These are phyloP conservation scores for Camelina neglecta DNA, from an alignment of 345 rosid species.

Conservation along the genomic window DNA sequence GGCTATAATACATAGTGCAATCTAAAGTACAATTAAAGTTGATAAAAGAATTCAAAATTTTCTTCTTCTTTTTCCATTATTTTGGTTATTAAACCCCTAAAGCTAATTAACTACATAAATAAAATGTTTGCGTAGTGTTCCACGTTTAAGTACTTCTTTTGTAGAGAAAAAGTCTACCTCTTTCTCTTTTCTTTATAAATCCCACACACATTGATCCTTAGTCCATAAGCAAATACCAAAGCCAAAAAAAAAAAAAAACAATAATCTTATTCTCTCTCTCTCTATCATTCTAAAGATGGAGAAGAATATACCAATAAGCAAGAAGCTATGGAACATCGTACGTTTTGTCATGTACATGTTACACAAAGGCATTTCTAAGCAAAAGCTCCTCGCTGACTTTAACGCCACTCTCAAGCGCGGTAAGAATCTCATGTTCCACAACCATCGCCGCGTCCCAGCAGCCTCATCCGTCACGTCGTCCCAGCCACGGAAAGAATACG, in stretches of 20 bases:
- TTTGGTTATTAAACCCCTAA: slow-evolving; percentile 14
- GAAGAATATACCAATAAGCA: slow-evolving; percentile 57
- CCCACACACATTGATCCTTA: slow-evolving; percentile 35
- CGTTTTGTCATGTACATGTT: slow-evolving; percentile 73
- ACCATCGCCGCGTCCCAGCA: slow-evolving; percentile 47
- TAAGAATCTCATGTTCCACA: slow-evolving; percentile 74
- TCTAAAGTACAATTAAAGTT: slow-evolving; percentile 44
- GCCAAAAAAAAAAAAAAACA: slow-evolving; percentile 5
- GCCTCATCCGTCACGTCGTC: slow-evolving; percentile 3
- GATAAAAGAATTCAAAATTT: slow-evolving; percentile 16
- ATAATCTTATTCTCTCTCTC: slow-evolving; percentile 18
- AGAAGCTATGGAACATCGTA: slow-evolving; percentile 64
- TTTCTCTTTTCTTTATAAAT: slow-evolving; percentile 43
- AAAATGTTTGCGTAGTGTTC: slow-evolving; percentile 27
- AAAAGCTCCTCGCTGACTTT: slow-evolving; percentile 69
- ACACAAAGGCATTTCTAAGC: slow-evolving; percentile 66
- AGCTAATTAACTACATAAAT: slow-evolving; percentile 21
- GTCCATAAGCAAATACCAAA: slow-evolving; percentile 43
- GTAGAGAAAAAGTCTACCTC: slow-evolving; percentile 20
- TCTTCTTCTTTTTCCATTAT: slow-evolving; percentile 29
- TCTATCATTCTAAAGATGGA: slow-evolving; percentile 44
- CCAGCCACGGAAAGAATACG: slow-evolving; percentile 55
- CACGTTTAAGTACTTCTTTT: slow-evolving; percentile 38
- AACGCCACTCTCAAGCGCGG: slow-evolving; percentile 81
- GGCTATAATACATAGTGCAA: slow-evolving; percentile 44